Evolutionary conservation across 495 filamentous ascomycete genomes (phyloP), one percentile per base, ranked within the genome.

Genomic region (Hypoxylon fuscum): DNA sequence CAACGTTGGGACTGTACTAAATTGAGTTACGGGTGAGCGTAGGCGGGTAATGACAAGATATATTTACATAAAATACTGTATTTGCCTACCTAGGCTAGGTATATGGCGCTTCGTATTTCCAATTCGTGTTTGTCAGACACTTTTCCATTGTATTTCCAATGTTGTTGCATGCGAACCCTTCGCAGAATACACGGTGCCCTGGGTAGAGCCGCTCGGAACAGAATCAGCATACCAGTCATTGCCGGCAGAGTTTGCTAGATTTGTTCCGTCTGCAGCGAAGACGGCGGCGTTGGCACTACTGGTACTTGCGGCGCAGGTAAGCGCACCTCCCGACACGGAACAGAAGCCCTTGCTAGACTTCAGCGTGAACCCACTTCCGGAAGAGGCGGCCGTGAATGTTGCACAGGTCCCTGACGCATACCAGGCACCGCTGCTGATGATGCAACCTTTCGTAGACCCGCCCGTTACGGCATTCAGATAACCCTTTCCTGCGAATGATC

Each of bases 341-440:
- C 87, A 89, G 8, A 68, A 68, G 5, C 86, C 87, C 58, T 87
- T 87, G 59, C 82, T 88, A 3, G 82, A 81, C 35, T 75, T 82
- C 1, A 88, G 71, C 5, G 85, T 86, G 74, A 88, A 86, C n/a
- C 78, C 79, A 22, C 76, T 74, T 17, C 79, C 62, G 37, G 59
- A 62, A 1, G 49, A 21, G 31, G 81, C 75, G 1, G 84, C 80
- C 3, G 79, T 85, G 74, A 86, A 90, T 6, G 84, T 88, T 4
- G 89, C 89, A 68, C 88, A 91, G 1, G 88, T 88, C 0, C 89
- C 89, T 11, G 77, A 80, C 0, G 78, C 77, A 66, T 86, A 92
- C 89, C 89, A 92, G 2, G 80, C 83, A 9, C 89, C 89, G 7
- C 71, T 75, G 62, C 85, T 85, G 72, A 91, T 91, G 57, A 92